Evolutionary conservation across 1,139 yeast genomes (phyloP), one percentile per base, ranked within the genome.

Genomic region (Yamadazyma conglobata): DNA sequence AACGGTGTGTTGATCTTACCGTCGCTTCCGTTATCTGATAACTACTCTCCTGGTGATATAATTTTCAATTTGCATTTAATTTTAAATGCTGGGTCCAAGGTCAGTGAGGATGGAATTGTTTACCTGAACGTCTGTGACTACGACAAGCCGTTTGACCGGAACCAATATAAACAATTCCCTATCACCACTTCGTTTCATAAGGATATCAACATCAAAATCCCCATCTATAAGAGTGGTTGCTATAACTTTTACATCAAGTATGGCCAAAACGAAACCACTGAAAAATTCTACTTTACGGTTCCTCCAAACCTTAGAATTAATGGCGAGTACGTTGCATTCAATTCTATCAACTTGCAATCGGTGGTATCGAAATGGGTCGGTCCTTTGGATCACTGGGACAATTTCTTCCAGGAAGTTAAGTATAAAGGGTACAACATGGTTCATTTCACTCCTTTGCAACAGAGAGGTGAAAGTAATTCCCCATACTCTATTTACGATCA

Each of bases 361-460:
- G 81, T 91, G 22, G 76, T 91, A 8, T 85, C 96, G 25, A 91
- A 91, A 60, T 87, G 96, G 93, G 74, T 88, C 61, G 96, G 96
- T 1, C 72, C 77, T 8, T 59, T 67, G 44, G 51, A 47, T 26
- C 52, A 43, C 30, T 91, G 97, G 97, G 75, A 76, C 35, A 52
- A 60, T 1, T 63, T 85, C 37, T 82, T 91, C 37, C 51, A 56
- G 4, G 71, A 73, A 30, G 73, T 91, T 25, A 61, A 79, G 11
- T 54, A 58, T 7, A 91, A 91, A 56, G 91, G 93, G 12, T 91
- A 89, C 64, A 91, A 91, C 55, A 86, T 89, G 96, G 65, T 91
- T 27, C 98, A 91, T 60, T 91, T 91, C 54, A 88, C 97, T 2
- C 98, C 98, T 0, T 66, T 91, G 41, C 96, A 89, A 56, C 63